Base-by-base conservation (phyloP, 1,139 yeast genomes). In the Magnusiomyces ingens region DNA sequence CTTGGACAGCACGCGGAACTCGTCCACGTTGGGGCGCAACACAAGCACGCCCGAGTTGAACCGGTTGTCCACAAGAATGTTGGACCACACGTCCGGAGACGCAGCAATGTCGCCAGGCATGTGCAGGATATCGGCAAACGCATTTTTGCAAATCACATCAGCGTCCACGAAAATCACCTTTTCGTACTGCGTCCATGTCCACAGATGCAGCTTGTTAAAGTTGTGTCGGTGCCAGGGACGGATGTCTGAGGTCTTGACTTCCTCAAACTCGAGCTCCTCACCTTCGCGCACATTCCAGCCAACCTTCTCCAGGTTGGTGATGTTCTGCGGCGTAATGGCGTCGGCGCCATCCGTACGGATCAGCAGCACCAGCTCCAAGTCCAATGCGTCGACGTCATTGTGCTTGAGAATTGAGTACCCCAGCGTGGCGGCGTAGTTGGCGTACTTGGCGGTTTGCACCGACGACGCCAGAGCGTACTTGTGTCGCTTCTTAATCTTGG, bases 151-250 rank as follows among this genome's bases (percentile, higher is more conserved):
- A 15, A 61, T 45, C 6, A 61, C 61, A 45, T 61, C 64, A n/a
- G 64, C 64, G 45, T 62, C 64, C 21, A 61, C 56, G 48, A 61
- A 62, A 10, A 61, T 58, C n/a, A 62, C 58, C 48, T 60, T 55
- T 46, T 61, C 63, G 44, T 61, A 61, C 48, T 61, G 59, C 3
- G 61, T 59, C 61, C 63, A 62, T 12, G 62, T 58, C 64, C 64
- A 62, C 29, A 62, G 47, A 45, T 58, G 59, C 45, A 62, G 55
- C 54, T 62, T 62, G 58, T 60, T 61, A 38, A 62, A 55, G 48
- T 61, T 61, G 52, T 61, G 62, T 17, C 59, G 44, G 49, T 62
- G 64, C 55, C 61, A 61, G 17, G 62, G 55, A 29, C 63, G 52
- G 42, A 62, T 59, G 22, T 49, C 52, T 32, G 50, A 49, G 49